Conservation (phyloP, 371 early-diverging fungal genomes). For the Mortierella sp. region DNA sequence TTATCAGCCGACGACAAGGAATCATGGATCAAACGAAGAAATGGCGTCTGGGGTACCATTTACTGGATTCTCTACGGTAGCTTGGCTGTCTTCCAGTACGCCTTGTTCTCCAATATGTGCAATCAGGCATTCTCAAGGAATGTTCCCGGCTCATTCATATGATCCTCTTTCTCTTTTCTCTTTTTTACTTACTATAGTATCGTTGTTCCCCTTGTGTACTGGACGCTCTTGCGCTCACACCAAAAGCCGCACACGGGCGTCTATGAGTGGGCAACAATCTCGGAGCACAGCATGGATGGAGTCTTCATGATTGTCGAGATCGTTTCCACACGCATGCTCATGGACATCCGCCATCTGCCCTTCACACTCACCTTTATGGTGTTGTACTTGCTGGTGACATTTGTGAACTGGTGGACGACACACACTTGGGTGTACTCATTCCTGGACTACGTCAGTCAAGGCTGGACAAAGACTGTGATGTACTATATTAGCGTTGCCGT, state of each 20-base stretch:
- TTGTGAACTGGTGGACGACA: constrained; percentile 15
- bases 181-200: constrained; percentile 3
- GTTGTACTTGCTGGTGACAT: constrained; percentile 13
- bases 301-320: constrained; percentile 25
- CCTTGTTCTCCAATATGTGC: not conserved
- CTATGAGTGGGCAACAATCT: constrained; percentile 29
- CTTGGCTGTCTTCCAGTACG: constrained; percentile 3
- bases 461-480: constrained; percentile 6
- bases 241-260: constrained; percentile 15
- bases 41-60: not conserved
- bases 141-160: not conserved
- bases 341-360: constrained; percentile 23
- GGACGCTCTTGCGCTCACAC: constrained; percentile 5
- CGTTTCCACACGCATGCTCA: constrained; percentile 7
- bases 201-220: constrained; percentile 21
- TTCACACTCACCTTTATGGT: constrained; percentile 12
- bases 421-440: constrained; percentile 19
- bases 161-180: not conserved
- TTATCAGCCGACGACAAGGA: constrained; percentile 2
- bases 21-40: constrained; percentile 8
- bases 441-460: constrained; percentile 14
- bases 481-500: constrained; percentile 7
- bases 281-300: constrained; percentile 16
- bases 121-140: not conserved
- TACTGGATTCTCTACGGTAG: constrained; percentile 24